A percentile compares a stretch with the other conserved stretches of the same genome.
phyloP scores from a whole-genome alignment of 495 filamentous ascomycete genomes.

The Hypomontagnella submonticulosa region DNA sequence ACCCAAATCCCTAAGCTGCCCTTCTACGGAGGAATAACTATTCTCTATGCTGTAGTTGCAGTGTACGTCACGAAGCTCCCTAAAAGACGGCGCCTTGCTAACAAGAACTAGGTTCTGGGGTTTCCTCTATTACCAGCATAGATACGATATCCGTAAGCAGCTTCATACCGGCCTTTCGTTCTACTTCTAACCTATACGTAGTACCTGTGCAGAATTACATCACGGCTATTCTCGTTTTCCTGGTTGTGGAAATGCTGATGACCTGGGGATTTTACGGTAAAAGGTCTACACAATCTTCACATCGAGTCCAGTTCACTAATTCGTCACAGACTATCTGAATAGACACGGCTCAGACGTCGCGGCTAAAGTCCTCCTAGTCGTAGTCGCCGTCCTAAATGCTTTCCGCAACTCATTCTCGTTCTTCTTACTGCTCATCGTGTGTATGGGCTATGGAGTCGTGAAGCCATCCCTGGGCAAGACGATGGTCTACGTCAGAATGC shows the following conservation, averaged over 20 bases:
- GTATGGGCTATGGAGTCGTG: conserved; percentile 99
- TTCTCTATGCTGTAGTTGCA: conserved; percentile 89
- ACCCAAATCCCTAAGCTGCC: conserved; percentile 96
- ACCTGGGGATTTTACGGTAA: conserved; percentile 95
- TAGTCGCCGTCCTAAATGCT: conserved; percentile 92
- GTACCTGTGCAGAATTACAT: conserved; percentile 99
- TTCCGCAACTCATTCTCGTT: conserved; percentile 97
- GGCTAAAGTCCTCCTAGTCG: conserved; percentile 84
- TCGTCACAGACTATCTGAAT: conserved; percentile 82
- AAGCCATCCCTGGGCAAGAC: conserved; percentile 92
- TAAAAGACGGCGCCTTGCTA: conserved; percentile 10
- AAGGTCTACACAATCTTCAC: not conserved
- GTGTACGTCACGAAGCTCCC: conserved; percentile 60
- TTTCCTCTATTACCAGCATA: conserved; percentile 94
- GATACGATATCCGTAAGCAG: conserved; percentile 83
- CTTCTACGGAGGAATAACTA: conserved; percentile 95
- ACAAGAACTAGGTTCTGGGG: conserved; percentile 74
- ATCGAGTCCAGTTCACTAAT: conserved; percentile 27
- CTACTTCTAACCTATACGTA: conserved; percentile 55
- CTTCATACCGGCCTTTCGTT: not conserved
- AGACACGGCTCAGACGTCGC: conserved; percentile 84
- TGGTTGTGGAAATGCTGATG: conserved; percentile 94
- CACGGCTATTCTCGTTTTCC: conserved; percentile 93
- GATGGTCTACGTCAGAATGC: conserved; percentile 92
- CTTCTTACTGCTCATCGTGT: conserved; percentile 97